These are phyloP conservation scores for Hypomontagnella monticulosa DNA, from an alignment of 495 filamentous ascomycete genomes.

Conservation along the genomic window DNA sequence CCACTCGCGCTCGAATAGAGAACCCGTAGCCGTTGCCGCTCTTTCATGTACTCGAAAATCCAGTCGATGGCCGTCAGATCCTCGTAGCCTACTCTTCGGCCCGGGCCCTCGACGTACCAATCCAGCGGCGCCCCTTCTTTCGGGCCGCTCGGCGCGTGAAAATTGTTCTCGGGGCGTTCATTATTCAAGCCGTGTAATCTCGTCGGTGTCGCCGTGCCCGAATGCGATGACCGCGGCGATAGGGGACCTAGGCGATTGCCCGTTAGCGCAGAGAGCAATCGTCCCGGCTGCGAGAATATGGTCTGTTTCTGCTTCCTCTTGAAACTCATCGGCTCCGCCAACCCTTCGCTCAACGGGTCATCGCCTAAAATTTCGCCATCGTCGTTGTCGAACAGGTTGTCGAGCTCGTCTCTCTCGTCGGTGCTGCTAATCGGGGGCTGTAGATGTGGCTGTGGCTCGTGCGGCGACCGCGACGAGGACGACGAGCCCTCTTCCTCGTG, in stretches of 20 bases:
- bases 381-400: slow-evolving; percentile 54
- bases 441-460: slow-evolving; percentile 36
- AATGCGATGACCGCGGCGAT: slow-evolving; percentile 32
- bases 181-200: slow-evolving; percentile 27
- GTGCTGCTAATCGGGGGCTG: no score
- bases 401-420: slow-evolving; percentile 56
- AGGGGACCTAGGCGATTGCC: slow-evolving; percentile 43
- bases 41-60: slow-evolving; percentile 99
- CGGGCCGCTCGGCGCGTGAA: slow-evolving; percentile 21
- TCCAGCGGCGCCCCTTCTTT: slow-evolving; percentile 77
- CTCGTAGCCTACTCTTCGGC: slow-evolving; percentile 91
- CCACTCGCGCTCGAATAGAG: slow-evolving; percentile 76
- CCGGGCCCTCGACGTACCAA: slow-evolving; percentile 93
- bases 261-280: slow-evolving; percentile 69
- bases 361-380: slow-evolving; percentile 53
- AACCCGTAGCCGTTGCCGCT: slow-evolving; percentile 83
- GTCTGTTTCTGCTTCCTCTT: slow-evolving; percentile 80
- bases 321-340: slow-evolving; percentile 73
- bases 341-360: slow-evolving; percentile 63
- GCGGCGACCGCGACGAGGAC: slow-evolving; percentile 45
- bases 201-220: slow-evolving; percentile 35
- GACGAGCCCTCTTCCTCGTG: slow-evolving; percentile 44
- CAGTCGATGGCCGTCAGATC: slow-evolving; percentile 98
- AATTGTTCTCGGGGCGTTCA: slow-evolving; percentile 5
- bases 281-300: slow-evolving; percentile 55